Evolutionary conservation across 495 filamentous ascomycete species (phyloP), one percentile per base, ranked within the genome.

Genomic region (Xylaria longipes): DNA sequence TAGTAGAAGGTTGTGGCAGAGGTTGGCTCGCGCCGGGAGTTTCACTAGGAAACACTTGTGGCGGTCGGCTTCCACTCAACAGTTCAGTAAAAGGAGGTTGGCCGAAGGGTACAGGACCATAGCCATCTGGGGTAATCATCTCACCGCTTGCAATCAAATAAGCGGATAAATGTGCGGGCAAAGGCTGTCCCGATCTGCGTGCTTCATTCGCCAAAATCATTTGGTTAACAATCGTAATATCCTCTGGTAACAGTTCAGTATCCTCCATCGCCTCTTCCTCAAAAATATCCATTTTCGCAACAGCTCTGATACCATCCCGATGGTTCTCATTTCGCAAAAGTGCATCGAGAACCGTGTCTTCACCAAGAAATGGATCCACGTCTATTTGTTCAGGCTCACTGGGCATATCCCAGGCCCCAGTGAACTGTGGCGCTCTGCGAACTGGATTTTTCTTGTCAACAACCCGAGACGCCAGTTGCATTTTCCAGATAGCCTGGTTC

Each of bases 401-500:
- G 0, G 90, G 91, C 65, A 82, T 80, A 48, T 86, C 85, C 7
- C 94, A 84, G 74, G 89, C 91, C 1, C 90, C 84, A 1, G 77
- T 71, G 4, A 85, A 81, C 46, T 84, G 87, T 3, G 78, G 77
- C 0, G 92, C 87, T 67, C 78, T 83, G 1, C 91, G 87, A 2
- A 87, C 79, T 0, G 90, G 88, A 50, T 92, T 93, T 80, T 92
- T 93, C 78, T 93, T 90, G 77, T 98, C 95, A 9, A 98, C 91
- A 5, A 97, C 92, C 17, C 93, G 88, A 27, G 85, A 86, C 0
- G 94, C 87, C 57, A 97, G 84, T 74, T 97, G 92, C 25, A 83
- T 89, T 76, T 98, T 98, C 85, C 92, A 97, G 22, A 94, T 76
- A 1, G 90, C 85, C 54, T 87, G 88, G 76, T 94, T 93, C 68